Evolutionary conservation across 2,329 filamentous ascomycete species (phyloP).

Genomic region (Botrytis tulipae): DNA sequence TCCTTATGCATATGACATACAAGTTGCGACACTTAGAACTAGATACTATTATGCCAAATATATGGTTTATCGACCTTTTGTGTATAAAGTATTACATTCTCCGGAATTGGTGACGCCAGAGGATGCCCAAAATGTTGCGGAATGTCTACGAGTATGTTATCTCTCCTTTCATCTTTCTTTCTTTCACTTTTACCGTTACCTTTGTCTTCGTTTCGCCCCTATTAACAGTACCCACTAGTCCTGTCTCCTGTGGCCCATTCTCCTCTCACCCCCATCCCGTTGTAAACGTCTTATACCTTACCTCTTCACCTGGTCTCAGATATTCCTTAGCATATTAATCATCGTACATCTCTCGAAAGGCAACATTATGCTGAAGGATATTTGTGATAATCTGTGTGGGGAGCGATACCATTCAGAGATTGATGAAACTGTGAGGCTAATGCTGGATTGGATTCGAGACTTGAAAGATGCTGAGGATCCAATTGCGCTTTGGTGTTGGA

Average conservation of each 20-base stretch:
- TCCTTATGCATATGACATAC: conserved; percentile 54
- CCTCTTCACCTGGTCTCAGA: conserved; percentile 61
- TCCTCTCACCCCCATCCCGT: conserved; percentile 54
- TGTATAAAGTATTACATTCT: conserved; percentile 59
- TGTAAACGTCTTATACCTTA: conserved; percentile 59
- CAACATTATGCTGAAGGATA: conserved; percentile 49
- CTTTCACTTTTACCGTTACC: background rate
- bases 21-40: conserved; percentile 56
- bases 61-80: conserved; percentile 55
- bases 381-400: conserved; percentile 50
- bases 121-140: conserved; percentile 54
- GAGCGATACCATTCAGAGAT: conserved; percentile 51
- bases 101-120: conserved; percentile 53
- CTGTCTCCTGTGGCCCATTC: conserved; percentile 59
- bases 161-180: background rate
- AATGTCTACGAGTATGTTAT: conserved; percentile 47
- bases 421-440: conserved; percentile 49
- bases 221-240: conserved; percentile 39
- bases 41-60: conserved; percentile 59
- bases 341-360: conserved; percentile 54
- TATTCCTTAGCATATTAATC: conserved; percentile 57
- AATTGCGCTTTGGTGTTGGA: conserved; percentile 50
- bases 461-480: conserved; percentile 51
- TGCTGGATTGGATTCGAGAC: conserved; percentile 60
- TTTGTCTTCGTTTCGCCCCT: background rate